Conservation (phyloP, 768 basidiomycete genomes). For the Hysterangium stoloniferum region DNA sequence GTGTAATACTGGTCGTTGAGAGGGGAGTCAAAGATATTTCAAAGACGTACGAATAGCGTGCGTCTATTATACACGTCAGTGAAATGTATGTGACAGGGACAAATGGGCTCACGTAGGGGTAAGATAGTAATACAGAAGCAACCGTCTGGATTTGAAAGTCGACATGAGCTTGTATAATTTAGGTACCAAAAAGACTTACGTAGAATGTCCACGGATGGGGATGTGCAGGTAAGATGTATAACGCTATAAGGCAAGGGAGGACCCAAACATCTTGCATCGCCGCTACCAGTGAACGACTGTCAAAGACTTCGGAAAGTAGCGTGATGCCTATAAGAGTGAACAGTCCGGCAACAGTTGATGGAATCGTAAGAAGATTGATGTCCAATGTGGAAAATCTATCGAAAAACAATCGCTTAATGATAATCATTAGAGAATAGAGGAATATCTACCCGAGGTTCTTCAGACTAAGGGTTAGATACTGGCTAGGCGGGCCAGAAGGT, state of each 20-base stretch:
- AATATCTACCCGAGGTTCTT: slow-evolving; percentile 39
- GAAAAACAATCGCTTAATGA: neutral
- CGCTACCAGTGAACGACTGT: slow-evolving; percentile 47
- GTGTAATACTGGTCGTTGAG: neutral
- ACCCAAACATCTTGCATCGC: slow-evolving; percentile 52
- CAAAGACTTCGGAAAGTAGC: slow-evolving; percentile 41
- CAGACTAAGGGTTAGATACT: slow-evolving; percentile 54
- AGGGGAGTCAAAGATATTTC: no score
- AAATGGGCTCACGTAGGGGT: slow-evolving; percentile 26
- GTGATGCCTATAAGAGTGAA: slow-evolving; percentile 43
- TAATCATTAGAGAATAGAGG: neutral
- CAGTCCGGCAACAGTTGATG: slow-evolving; percentile 42
- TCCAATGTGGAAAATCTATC: slow-evolving; percentile 49
- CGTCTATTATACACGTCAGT: slow-evolving; percentile 23
- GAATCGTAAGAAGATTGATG: slow-evolving; percentile 55
- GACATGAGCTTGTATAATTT: neutral
- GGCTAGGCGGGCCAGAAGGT: slow-evolving; percentile 37
- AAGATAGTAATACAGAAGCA: slow-evolving; percentile 37
- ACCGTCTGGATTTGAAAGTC: slow-evolving; percentile 26
- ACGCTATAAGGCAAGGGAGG: slow-evolving; percentile 29
- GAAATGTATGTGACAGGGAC: slow-evolving; percentile 12
- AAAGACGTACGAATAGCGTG: slow-evolving; percentile 34
- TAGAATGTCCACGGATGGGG: slow-evolving; percentile 39
- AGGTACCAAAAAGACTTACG: slow-evolving; percentile 24
- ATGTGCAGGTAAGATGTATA: slow-evolving; percentile 14